Evolutionary conservation across 2,329 filamentous ascomycete species (phyloP).

Genomic region (Verticillium albo-atrum): DNA sequence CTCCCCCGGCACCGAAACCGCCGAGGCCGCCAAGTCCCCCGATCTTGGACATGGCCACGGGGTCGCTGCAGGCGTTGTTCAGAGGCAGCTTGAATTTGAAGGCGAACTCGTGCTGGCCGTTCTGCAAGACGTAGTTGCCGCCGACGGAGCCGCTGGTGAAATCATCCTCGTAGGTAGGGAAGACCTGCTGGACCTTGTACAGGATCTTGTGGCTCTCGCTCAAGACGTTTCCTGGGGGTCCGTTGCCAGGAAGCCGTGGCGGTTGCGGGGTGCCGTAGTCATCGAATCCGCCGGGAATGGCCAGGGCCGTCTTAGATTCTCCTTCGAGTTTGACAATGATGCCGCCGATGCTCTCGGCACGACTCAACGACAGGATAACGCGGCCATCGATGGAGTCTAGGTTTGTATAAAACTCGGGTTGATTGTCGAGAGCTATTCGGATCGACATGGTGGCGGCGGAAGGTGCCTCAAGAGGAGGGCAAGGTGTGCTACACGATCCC

Average conservation of each 20-base stretch:
- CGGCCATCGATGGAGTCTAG: constrained; percentile 67
- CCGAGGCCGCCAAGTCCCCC: constrained; percentile 49
- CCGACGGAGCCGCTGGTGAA: constrained; percentile 31
- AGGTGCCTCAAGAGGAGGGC: no score
- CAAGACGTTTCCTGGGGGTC: constrained; percentile 37
- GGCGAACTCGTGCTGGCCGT: constrained; percentile 70
- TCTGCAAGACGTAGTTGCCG: constrained; percentile 53
- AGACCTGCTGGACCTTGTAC: constrained; percentile 70
- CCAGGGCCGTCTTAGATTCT: constrained; percentile 65
- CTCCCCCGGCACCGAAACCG: constrained; percentile 40
- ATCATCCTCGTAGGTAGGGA: constrained; percentile 52
- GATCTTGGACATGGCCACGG: constrained; percentile 46
- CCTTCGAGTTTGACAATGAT: constrained; percentile 82
- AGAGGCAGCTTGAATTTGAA: constrained; percentile 75
- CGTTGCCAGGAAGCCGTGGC: constrained; percentile 25
- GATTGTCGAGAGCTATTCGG: constrained; percentile 60
- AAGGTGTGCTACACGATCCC: no score
- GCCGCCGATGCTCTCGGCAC: constrained; percentile 65
- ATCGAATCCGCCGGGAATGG: constrained; percentile 41
- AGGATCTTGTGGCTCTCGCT: constrained; percentile 68
- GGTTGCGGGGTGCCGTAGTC: constrained; percentile 5
- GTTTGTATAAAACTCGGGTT: constrained; percentile 72
- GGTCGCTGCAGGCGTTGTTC: constrained; percentile 66
- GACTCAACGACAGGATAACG: constrained; percentile 52
- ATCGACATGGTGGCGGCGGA: constrained; percentile 56